phyloP scores from a whole-genome alignment of 495 filamentous ascomycete genomes.

The Pyrenopolyporus hunteri region DNA sequence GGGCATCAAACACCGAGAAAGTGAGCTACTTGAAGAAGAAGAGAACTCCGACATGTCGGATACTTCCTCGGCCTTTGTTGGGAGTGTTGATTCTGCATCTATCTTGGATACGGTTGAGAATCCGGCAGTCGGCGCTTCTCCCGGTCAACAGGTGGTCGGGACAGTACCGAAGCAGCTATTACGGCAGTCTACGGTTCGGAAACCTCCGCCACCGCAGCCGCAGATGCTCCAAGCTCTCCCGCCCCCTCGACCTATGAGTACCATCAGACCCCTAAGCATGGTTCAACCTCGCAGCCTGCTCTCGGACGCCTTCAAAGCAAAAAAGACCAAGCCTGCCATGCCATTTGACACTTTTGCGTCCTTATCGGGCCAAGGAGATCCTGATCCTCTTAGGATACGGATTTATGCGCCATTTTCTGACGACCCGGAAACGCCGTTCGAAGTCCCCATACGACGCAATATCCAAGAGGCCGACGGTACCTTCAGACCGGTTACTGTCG shows the following conservation, averaged over 20 bases:
- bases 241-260: conserved; percentile 89
- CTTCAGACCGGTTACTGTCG: conserved; percentile 74
- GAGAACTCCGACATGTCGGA: conserved; percentile 65
- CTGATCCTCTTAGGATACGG: conserved; percentile 79
- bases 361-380: conserved; percentile 84
- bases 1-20: conserved; percentile 53
- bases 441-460: conserved; percentile 78
- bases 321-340: conserved; percentile 77
- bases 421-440: conserved; percentile 70
- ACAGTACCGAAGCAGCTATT: conserved; percentile 61
- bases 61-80: conserved; percentile 58
- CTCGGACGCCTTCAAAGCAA: conserved; percentile 72
- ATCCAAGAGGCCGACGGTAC: conserved; percentile 71
- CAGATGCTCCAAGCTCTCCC: conserved; percentile 77
- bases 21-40: conserved; percentile 63
- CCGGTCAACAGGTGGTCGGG: conserved; percentile 57
- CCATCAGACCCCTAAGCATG: conserved; percentile 79
- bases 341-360: conserved; percentile 85
- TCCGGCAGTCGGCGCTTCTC: conserved; percentile 53
- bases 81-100: conserved; percentile 61
- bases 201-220: conserved; percentile 55
- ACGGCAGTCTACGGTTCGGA: conserved; percentile 55
- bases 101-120: conserved; percentile 58
- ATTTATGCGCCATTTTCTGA: conserved; percentile 87
- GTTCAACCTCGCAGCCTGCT: conserved; percentile 77